Base-by-base conservation (phyloP, 2,329 filamentous ascomycete genomes). In the Huntiella decipiens region DNA sequence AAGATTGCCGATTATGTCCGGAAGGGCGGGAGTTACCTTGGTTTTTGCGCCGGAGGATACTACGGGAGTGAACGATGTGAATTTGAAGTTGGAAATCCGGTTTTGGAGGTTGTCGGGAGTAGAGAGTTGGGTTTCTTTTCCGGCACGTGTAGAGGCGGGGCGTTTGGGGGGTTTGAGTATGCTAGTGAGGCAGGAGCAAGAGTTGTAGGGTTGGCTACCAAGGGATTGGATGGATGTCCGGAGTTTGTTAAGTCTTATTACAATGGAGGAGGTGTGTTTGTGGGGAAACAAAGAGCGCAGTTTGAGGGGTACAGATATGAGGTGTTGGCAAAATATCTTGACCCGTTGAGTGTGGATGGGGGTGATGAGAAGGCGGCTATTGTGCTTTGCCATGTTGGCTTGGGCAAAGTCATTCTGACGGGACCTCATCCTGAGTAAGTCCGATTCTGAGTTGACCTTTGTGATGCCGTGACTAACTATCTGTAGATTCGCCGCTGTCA, bases 11-110 rank as follows among this genome's bases (percentile, higher is more conserved):
- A 88, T 53, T 98, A 82, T 56, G 84, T 98, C 43, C 81, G 85
- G 49, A 71, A 74, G 28, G 91, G 91, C 22, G 91, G 91, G 12
- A 68, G 73, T 0, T 98, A 91, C 57, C 70, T 98, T 2, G 91
- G 91, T 1, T 79, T 98, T 55, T 98, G 91, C 58, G 91, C 91
- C 2, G 91, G 91, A 4, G 91, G 82, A 8, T 98, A 98, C 63
- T 98, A 94, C 56, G 91, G 81, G 16, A 77, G 71, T 53, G 67
- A 70, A 35, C 71, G 69, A 51, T 95, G 88, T 57, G 91, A 98
- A 59, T 98, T 96, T 52, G 88, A 96, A 62, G 78, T 91, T 10
- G 85, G 86, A 2, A 77, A 91, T 45, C 54, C 53, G 31, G 43
- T 50, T 56, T 71, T 96, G 63, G 84, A 93, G 57, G 88, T 98